Evolutionary conservation across 176 grass and related monocot species (phyloP).

Genomic region (Aegilops longissima): DNA sequence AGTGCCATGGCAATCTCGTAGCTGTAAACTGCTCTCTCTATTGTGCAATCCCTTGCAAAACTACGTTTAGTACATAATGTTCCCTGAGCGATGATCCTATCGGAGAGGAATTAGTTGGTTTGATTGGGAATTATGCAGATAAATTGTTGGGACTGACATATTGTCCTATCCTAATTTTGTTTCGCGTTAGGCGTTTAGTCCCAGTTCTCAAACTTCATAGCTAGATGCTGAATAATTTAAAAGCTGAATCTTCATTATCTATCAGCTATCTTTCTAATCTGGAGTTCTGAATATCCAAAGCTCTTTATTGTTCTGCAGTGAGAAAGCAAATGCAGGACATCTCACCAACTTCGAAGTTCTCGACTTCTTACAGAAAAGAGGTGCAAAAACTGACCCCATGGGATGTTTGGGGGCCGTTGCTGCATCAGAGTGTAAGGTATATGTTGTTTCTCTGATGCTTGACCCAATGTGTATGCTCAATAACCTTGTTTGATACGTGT

Average conservation of each 20-base stretch:
- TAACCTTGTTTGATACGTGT: neutral
- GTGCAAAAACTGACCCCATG: conserved; percentile 75
- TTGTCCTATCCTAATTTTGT: neutral
- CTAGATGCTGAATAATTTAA: too few relatives aligned
- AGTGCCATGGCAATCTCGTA: neutral
- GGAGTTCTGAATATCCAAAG: neutral
- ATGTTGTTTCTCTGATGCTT: conserved; percentile 12
- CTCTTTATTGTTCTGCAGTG: conserved; percentile 33
- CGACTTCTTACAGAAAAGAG: conserved; percentile 71
- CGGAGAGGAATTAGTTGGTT: neutral
- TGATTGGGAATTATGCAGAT: neutral
- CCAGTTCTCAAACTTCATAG: neutral
- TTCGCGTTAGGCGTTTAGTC: neutral
- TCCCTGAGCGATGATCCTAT: neutral
- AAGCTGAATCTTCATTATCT: too few relatives aligned
- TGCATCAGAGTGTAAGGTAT: conserved; percentile 83
- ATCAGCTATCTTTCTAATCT: neutral
- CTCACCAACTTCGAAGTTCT: conserved; percentile 92
- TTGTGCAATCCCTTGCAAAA: neutral
- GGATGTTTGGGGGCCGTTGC: conserved; percentile 76
- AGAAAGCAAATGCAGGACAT: conserved; percentile 53
- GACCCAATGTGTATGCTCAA: neutral
- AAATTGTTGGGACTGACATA: neutral
- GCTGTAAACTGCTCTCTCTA: neutral
- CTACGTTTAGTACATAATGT: neutral